Evolutionary conservation across 495 filamentous ascomycete genomes (phyloP), one percentile per base, ranked within the genome.

Genomic region (Xylaria acuta): DNA sequence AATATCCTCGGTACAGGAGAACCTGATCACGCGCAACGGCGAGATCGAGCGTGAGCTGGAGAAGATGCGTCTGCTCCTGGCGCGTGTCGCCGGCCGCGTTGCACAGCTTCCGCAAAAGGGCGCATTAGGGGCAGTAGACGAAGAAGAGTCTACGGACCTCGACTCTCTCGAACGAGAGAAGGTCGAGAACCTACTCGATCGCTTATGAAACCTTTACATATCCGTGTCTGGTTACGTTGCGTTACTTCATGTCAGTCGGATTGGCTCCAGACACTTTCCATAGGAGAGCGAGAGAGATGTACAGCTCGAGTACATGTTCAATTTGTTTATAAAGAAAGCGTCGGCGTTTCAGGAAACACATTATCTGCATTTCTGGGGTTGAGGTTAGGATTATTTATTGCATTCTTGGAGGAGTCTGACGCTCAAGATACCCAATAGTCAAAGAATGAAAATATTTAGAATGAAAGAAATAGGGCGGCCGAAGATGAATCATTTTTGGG

Each of bases 1-100:
- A 14, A 32, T 1, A 36, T 58, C 20, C 76, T 84, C 45, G 85
- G 84, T 97, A 32, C 93, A 97, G 75, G 90, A 90, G 30, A 97
- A 95, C 80, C 82, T 97, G 22, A 86, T 94, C 12, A 92, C 89
- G 18, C 87, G 88, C 54, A 90, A 93, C 79, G 91, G 91, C n/a
- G 89, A 91, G 74, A 78, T 97, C 30, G 88, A 89, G 72, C 82
- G 85, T 51, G 94, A 97, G 80, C 76, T 97, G 73, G 89, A 92
- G 76, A 90, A 87, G 74, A 95, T 93, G 90, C 87, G 91, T 47
- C 87, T 93, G 78, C 82, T 97, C 70, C 88, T 92, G 54, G 89
- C 90, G 25, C 86, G 92, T 56, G 91, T 95, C 34, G 87, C 88
- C 3, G 92, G 86, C 3, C 84, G 91, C 65, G 83, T 93, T 4